Evolutionary conservation across 345 rosid species (phyloP), one percentile per base, ranked within the genome.

Genomic region (Rubroshorea leprosula): DNA sequence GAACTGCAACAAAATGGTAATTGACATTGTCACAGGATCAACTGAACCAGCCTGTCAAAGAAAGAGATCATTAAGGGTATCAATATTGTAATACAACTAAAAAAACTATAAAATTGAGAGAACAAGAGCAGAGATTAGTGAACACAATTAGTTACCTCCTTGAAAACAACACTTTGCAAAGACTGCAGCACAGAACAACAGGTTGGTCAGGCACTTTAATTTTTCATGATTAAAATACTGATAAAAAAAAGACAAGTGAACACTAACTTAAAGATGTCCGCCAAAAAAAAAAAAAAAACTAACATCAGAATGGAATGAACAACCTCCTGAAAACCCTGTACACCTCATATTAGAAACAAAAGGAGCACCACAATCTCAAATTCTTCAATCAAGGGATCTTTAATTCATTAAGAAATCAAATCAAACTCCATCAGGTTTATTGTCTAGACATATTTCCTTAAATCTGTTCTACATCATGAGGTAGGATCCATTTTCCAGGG

Each of bases 111-210:
- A 46, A 22, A 7, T 9, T 20, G 6, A 49, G 27, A 61, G 4
- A 19, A 20, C 5, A 22, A 48, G 16, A 53, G 19, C 47, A 61
- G 44, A 51, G 41, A 70, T 55, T 44, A 35, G 12, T 39, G 7
- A 44, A 24, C 48, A 48, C 41, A 55, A 13, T 43, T 52, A 13
- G 16, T 31, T 76, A 92, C 98, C 98, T 83, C 94, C 79, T 89
- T 92, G 86, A 92, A 92, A 50, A 92, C 87, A 64, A 89, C 95
- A 61, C 97, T 92, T 72, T 92, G 98, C 63, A 92, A 71, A 73
- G 98, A 89, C 98, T 92, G 96, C 87, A 77, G 9, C 45, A 65
- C 15, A 9, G 52, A 62, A 49, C 61, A 62, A 71, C 49, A 51
- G 49, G 53, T 44, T 29, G 38, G 55, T 76, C 48, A 74, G 68